phyloP scores from a whole-genome alignment of 2,329 filamentous ascomycete species.

The Paecilomyces sp. region DNA sequence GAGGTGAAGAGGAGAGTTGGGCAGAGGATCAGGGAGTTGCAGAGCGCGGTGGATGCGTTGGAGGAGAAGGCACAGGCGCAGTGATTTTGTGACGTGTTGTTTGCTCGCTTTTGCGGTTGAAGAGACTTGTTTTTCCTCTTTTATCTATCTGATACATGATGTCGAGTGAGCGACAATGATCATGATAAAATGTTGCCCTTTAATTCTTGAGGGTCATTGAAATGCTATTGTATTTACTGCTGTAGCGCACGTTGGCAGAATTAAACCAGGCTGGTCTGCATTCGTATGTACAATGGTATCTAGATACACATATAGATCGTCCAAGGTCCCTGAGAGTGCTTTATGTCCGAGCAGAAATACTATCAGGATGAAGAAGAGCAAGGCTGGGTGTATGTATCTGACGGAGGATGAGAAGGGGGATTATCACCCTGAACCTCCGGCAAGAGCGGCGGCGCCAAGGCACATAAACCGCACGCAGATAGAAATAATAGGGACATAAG shows the following conservation, averaged over 20 bases:
- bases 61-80: slow-evolving; percentile 34
- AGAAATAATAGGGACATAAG: background rate
- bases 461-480: background rate
- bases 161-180: background rate
- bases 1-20: slow-evolving; percentile 39
- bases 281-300: background rate
- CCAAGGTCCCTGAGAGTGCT: background rate
- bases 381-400: background rate
- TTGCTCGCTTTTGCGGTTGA: too few species aligned
- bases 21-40: slow-evolving; percentile 40
- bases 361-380: background rate
- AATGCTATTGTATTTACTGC: background rate
- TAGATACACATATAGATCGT: background rate
- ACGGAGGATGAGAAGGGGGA: background rate
- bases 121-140: too few species aligned
- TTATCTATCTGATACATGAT: too few species aligned
- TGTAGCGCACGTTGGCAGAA: background rate
- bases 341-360: background rate
- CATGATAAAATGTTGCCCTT: background rate
- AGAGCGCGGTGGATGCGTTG: slow-evolving; percentile 35
- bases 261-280: background rate
- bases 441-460: background rate
- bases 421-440: background rate
- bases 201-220: too few species aligned
- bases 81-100: slow-evolving; percentile 8